phyloP scores from a whole-genome alignment of 495 filamentous ascomycete genomes.

The Terfezia claveryi region DNA sequence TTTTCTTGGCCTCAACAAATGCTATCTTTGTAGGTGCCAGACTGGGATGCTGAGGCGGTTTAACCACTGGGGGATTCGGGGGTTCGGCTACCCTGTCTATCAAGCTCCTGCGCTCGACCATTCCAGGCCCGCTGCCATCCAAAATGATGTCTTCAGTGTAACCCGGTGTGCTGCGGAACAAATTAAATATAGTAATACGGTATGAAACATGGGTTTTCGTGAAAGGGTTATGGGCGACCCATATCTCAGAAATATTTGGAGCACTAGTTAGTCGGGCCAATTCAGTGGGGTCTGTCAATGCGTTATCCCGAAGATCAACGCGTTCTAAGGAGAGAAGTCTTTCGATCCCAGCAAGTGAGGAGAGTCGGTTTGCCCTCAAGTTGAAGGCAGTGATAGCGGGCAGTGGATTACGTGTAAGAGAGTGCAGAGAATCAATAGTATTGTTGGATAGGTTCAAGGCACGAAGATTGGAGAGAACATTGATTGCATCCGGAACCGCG shows the following conservation, averaged over 20 bases:
- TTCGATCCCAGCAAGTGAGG: slow-evolving; percentile 77
- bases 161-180: slow-evolving; percentile 81
- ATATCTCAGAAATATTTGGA: slow-evolving; percentile 79
- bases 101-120: slow-evolving; percentile 61
- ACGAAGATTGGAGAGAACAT: slow-evolving; percentile 55
- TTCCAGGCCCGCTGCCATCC: slow-evolving; percentile 58
- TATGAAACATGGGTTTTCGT: slow-evolving; percentile 61
- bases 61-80: slow-evolving; percentile 52
- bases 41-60: slow-evolving; percentile 33
- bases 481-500: slow-evolving; percentile 74
- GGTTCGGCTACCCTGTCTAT: slow-evolving; percentile 61
- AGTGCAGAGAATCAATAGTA: slow-evolving; percentile 92
- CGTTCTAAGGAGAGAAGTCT: slow-evolving; percentile 69
- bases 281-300: slow-evolving; percentile 71
- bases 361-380: slow-evolving; percentile 68
- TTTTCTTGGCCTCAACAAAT: slow-evolving; percentile 31
- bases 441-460: slow-evolving; percentile 84
- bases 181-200: slow-evolving; percentile 78
- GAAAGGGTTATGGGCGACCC: slow-evolving; percentile 76
- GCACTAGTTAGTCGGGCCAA: slow-evolving; percentile 72
- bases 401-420: slow-evolving; percentile 61
- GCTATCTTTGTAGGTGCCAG: slow-evolving; percentile 42
- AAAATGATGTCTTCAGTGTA: slow-evolving; percentile 79
- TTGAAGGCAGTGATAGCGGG: slow-evolving; percentile 88
- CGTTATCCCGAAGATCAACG: slow-evolving; percentile 81